phyloP scores from a whole-genome alignment of 2,329 filamentous ascomycete species.

The Xylaria multiplex region DNA sequence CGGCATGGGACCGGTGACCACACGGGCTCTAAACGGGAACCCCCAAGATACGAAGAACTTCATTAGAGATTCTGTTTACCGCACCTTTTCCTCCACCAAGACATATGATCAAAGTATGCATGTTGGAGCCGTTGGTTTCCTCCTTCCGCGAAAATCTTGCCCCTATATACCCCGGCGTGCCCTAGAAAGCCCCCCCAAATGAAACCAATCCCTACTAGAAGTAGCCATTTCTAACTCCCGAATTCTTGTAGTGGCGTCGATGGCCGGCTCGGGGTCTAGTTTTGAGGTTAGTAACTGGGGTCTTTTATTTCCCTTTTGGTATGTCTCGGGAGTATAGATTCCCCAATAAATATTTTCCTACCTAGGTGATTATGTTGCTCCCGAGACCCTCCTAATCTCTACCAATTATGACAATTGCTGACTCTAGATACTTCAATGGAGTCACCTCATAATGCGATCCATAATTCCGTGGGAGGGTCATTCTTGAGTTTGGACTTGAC shows the following conservation, averaged over 20 bases:
- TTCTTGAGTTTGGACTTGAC: slow-evolving; percentile 52
- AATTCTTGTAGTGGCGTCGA: no score
- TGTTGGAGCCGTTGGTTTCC: background rate
- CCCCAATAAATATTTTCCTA: no score
- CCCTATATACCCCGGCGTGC: slow-evolving; percentile 39
- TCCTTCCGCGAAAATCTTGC: background rate
- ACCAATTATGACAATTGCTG: no score
- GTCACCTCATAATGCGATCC: slow-evolving; percentile 56
- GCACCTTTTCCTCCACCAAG: slow-evolving; percentile 52
- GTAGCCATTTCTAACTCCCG: background rate
- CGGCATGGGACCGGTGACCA: slow-evolving; percentile 50
- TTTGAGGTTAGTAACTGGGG: no score
- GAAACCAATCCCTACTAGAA: background rate
- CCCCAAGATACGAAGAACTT: slow-evolving; percentile 45
- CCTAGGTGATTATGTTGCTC: no score
- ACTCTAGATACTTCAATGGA: slow-evolving; percentile 43
- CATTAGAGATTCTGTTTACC: slow-evolving; percentile 56
- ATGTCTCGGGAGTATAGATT: no score
- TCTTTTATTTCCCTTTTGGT: no score
- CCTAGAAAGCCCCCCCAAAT: background rate
- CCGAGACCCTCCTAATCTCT: no score
- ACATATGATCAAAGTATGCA: slow-evolving; percentile 50
- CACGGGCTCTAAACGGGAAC: slow-evolving; percentile 47
- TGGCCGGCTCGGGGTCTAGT: no score
- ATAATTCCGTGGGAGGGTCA: slow-evolving; percentile 52